Conservation (phyloP, 345 rosid genomes). For the Euphorbia peplus region DNA sequence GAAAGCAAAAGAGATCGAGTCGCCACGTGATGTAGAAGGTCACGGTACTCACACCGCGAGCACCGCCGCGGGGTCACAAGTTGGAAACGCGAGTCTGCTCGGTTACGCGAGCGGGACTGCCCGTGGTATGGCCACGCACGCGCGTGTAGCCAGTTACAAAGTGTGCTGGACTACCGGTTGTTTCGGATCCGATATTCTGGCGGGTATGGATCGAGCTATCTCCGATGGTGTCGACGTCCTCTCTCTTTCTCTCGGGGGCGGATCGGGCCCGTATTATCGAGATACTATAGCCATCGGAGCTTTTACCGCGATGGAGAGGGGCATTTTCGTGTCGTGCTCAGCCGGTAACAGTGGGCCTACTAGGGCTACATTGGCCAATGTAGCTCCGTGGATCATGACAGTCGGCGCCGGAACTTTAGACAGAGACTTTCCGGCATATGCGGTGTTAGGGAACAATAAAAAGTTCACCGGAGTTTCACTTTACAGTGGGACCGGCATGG, state of each 20-base stretch:
- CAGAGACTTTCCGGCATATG: slow-evolving; percentile 81
- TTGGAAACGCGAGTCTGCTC: slow-evolving; percentile 60
- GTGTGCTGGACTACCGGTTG: slow-evolving; percentile 78
- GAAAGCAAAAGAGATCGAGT: slow-evolving; percentile 44
- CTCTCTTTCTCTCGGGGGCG: slow-evolving; percentile 85
- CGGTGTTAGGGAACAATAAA: slow-evolving; percentile 44
- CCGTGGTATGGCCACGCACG: slow-evolving; percentile 69
- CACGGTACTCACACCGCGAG: slow-evolving; percentile 87
- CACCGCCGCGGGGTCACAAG: slow-evolving; percentile 74
- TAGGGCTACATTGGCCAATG: slow-evolving; percentile 56
- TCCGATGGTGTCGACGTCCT: slow-evolving; percentile 81
- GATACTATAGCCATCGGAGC: slow-evolving; percentile 72
- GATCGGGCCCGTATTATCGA: slow-evolving; percentile 54
- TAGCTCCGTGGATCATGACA: slow-evolving; percentile 93
- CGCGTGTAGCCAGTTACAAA: slow-evolving; percentile 78
- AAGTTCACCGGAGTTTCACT: slow-evolving; percentile 63
- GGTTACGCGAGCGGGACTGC: slow-evolving; percentile 89
- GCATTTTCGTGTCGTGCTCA: slow-evolving; percentile 72
- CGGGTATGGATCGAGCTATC: slow-evolving; percentile 76
- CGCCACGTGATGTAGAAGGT: slow-evolving; percentile 73
- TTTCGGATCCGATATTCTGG: slow-evolving; percentile 75
- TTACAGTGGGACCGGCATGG: slow-evolving; percentile 66
- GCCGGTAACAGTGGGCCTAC: slow-evolving; percentile 85
- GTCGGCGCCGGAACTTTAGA: slow-evolving; percentile 91
- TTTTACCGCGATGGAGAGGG: slow-evolving; percentile 72